These are phyloP conservation scores for Solanum sitiens DNA, from an alignment of 257 asterid species.

Conservation along the genomic window DNA sequence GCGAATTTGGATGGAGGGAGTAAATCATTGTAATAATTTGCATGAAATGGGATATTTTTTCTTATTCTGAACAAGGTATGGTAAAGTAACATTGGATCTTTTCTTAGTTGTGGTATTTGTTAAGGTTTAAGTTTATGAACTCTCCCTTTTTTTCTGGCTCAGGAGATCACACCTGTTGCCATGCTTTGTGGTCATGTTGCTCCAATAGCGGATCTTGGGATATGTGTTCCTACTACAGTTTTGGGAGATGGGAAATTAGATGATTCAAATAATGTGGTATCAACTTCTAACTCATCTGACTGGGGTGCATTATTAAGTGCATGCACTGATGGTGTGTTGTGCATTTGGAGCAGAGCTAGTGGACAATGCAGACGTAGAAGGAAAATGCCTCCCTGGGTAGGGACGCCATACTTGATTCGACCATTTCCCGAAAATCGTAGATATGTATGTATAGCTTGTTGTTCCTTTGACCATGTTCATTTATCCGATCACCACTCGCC, in stretches of 20 bases:
- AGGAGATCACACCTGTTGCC: constrained; percentile 84
- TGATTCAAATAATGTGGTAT: constrained; percentile 20
- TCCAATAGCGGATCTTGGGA: constrained; percentile 64
- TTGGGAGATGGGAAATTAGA: constrained; percentile 33
- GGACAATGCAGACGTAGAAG: constrained; percentile 90
- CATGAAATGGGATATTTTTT: not conserved
- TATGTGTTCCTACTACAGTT: constrained; percentile 63
- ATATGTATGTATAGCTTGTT: constrained; percentile 71
- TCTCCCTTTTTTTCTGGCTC: constrained; percentile 13
- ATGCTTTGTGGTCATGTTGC: constrained; percentile 93
- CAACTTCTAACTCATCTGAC: constrained; percentile 24
- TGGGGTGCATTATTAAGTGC: constrained; percentile 71
- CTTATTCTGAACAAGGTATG: not conserved
- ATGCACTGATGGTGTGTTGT: constrained; percentile 76
- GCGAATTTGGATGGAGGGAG: not conserved
- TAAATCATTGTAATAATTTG: not conserved
- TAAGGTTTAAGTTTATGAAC: not conserved
- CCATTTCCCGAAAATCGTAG: constrained; percentile 57
- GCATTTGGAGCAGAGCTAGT: constrained; percentile 84
- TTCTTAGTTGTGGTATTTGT: not conserved
- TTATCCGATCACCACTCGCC: constrained; percentile 21
- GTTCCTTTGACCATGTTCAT: constrained; percentile 23
- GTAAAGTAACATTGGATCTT: not conserved
- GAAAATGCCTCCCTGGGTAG: constrained; percentile 96
- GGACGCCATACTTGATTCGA: constrained; percentile 60